Percentiles rank a stretch among this genome's conserved stretches.
Evolutionary conservation across 306 rosid genomes (phyloP).

Genomic region (Alnus rubra): DNA sequence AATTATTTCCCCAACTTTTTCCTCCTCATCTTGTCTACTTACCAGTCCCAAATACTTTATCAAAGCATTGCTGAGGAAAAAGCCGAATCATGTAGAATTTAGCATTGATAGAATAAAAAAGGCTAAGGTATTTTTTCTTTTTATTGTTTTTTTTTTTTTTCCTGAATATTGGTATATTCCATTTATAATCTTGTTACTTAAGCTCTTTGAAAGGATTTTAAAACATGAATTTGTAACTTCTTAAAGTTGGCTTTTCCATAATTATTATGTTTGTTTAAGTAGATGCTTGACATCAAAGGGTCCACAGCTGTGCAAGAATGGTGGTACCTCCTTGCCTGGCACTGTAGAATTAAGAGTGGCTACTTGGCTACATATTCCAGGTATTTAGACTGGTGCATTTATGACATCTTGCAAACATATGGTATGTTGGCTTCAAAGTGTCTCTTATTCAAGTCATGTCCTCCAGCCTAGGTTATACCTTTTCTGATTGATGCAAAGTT

Average conservation of each 20-base stretch:
- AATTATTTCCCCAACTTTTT: background rate
- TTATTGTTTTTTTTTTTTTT: background rate
- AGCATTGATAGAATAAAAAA: background rate
- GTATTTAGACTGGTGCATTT: conserved; percentile 1
- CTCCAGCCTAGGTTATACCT: background rate
- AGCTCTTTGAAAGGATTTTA: background rate
- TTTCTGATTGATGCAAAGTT: background rate
- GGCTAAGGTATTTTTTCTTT: background rate
- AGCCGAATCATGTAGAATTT: background rate
- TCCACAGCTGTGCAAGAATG: conserved; percentile 11
- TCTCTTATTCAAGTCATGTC: background rate
- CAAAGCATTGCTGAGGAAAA: background rate
- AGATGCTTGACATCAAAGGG: conserved; percentile 3
- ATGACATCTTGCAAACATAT: background rate
- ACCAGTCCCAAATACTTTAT: background rate
- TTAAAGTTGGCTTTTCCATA: background rate
- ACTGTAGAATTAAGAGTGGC: conserved; percentile 10
- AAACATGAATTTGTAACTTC: background rate
- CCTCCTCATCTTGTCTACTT: background rate
- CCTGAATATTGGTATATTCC: background rate
- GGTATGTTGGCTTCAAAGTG: background rate
- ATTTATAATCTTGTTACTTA: background rate
- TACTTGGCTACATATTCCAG: conserved; percentile 10
- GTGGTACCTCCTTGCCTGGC: conserved; percentile 1
- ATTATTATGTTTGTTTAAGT: conserved; percentile 1